phyloP scores from a whole-genome alignment of 257 asterid genomes.

The Pogostemon cablin region DNA sequence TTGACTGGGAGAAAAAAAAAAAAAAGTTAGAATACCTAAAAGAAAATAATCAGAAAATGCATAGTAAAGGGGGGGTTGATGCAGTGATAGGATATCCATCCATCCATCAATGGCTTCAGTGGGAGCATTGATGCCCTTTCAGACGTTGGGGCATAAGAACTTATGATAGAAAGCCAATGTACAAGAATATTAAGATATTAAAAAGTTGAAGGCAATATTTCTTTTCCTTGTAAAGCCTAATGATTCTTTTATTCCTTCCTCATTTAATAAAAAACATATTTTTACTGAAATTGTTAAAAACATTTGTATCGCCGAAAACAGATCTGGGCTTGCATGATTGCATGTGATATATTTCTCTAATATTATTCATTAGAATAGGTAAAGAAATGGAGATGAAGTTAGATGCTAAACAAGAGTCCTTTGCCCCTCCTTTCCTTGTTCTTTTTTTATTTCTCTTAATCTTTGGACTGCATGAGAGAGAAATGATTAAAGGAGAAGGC shows the following conservation, averaged over 20 bases:
- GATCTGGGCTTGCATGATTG: constrained; percentile 40
- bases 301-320: constrained; percentile 62
- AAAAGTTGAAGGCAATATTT: constrained; percentile 40
- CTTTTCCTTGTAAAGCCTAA: constrained; percentile 55
- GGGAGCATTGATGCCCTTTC: constrained; percentile 48
- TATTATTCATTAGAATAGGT: constrained; percentile 41
- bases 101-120: background rate
- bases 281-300: constrained; percentile 35
- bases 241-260: constrained; percentile 48
- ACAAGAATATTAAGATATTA: constrained; percentile 28
- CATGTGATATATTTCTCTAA: constrained; percentile 36
- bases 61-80: background rate
- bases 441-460: background rate
- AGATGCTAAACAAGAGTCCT: constrained; percentile 41
- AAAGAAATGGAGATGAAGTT: constrained; percentile 46
- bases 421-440: constrained; percentile 24
- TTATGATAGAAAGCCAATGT: constrained; percentile 18
- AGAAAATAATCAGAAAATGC: no score
- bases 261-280: background rate
- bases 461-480: constrained; percentile 35
- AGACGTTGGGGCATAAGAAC: constrained; percentile 24
- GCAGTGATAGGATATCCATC: constrained; percentile 32
- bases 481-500: constrained; percentile 60
- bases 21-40: background rate
- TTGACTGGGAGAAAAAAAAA: constrained; percentile 25